A percentile compares a stretch with the other conserved stretches of the same genome.
phyloP scores from a whole-genome alignment of 140 eudicot species.

The Oenanthe javanica region DNA sequence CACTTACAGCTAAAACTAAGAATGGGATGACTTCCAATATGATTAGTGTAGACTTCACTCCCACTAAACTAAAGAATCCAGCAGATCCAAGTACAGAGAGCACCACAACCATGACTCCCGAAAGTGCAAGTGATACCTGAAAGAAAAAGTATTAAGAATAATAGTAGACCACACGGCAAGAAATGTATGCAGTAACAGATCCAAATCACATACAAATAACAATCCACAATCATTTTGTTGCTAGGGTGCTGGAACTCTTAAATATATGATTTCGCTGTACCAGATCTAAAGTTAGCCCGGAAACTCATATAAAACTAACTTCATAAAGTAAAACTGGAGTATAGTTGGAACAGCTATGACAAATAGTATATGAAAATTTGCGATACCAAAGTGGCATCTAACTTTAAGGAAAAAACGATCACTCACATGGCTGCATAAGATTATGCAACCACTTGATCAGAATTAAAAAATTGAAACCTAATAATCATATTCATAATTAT shows the following conservation, averaged over 20 bases:
- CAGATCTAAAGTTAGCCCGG: background rate
- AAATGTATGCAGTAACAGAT: background rate
- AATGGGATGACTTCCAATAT: slow-evolving; percentile 44
- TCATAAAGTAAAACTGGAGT: background rate
- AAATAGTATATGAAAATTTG: background rate
- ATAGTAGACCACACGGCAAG: background rate
- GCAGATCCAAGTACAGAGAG: slow-evolving; percentile 40
- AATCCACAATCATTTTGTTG: background rate
- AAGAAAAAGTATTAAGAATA: background rate
- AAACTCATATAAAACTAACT: background rate
- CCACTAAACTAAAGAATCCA: slow-evolving; percentile 37
- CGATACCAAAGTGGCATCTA: background rate
- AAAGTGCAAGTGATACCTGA: slow-evolving; percentile 37
- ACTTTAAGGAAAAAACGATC: background rate
- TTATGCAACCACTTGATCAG: background rate
- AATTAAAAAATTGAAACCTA: background rate
- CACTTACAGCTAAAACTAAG: slow-evolving; percentile 44
- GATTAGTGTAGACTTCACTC: slow-evolving; percentile 36
- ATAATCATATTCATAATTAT: background rate
- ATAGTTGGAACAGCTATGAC: background rate
- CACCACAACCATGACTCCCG: slow-evolving; percentile 30
- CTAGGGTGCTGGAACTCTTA: background rate
- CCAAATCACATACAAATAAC: background rate
- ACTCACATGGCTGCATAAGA: background rate
- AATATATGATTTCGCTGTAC: background rate